Base-by-base conservation (phyloP, 108 stramenopile genomes). In the Nitzschia inconspicua region DNA sequence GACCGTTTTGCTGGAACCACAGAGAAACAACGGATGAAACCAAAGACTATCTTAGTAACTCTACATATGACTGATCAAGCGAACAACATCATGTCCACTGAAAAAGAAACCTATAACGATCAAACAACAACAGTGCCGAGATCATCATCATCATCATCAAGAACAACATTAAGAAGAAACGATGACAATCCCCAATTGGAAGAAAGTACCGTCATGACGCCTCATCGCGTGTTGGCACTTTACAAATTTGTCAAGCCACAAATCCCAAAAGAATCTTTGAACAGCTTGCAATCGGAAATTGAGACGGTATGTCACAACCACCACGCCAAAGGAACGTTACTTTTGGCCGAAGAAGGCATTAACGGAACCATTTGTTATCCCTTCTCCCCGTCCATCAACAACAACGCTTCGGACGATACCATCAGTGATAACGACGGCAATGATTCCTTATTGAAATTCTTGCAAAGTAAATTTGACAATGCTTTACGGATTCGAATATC, bases 281-380 rank as follows among this genome's bases (percentile, higher is more conserved):
- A 35, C 34, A 48, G 9, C 1, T 25, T 70, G 13, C 51, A 70
- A 24, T 14, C 23, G 6, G 68, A 69, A 47, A 44, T 76, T 29
- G 46, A 66, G 22, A 28, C 47, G 20, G 26, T 54, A 16, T 61
- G 66, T 40, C 49, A 64, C 25, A 14, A 49, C 18, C 19, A 57
- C 36, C 25, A 70, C 18, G 80, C 76, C 4, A 59, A 73, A 47
- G 89, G 89, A n/a, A 83, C 77, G 3, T 32, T 91, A 24, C 47
- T 91, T 60, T 19, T 88, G 1, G 84, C 90, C 1, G 56, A 68
- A 7, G 90, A 91, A 57, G 90, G 90, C 3, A 91, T 91, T 54
- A 91, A 91, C 63, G 90, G 90, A 22, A 91, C 90, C 0, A 84
- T 91, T 72, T 86, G 79, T 27, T 86, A 84, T 68, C 86, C 86